phyloP scores from a whole-genome alignment of 148 eudicot genomes.

The Talinum fruticosum region DNA sequence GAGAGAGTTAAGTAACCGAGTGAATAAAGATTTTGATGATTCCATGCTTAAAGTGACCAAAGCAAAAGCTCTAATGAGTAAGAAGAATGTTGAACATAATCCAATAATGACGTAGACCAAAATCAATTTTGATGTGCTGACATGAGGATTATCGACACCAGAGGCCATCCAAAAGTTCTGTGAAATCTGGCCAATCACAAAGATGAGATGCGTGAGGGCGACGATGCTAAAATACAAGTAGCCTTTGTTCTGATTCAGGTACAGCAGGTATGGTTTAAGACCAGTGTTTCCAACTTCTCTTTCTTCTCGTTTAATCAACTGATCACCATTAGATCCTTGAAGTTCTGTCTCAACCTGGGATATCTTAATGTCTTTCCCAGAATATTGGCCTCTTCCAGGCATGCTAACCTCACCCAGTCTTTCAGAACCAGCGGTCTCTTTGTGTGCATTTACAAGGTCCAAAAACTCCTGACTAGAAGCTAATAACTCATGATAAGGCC shows the following conservation, averaged over 20 bases:
- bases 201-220: constrained; percentile 46
- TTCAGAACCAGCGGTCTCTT: constrained; percentile 81
- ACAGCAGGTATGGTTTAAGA: constrained; percentile 64
- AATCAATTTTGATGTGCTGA: constrained; percentile 55
- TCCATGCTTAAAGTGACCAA: constrained; percentile 59
- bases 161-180: constrained; percentile 97
- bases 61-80: constrained; percentile 58
- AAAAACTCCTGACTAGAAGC: constrained; percentile 64
- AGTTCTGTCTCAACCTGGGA: constrained; percentile 31
- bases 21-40: constrained; percentile 72
- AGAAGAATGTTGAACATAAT: constrained; percentile 34
- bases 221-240: constrained; percentile 48
- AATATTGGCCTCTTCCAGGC: constrained; percentile 25
- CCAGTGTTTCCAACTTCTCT: constrained; percentile 80
- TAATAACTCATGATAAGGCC: constrained; percentile 56
- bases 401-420: constrained; percentile 36
- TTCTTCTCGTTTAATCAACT: constrained; percentile 83
- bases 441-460: constrained; percentile 83
- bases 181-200: constrained; percentile 49
- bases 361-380: constrained; percentile 46
- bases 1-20: constrained; percentile 62
- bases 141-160: constrained; percentile 60
- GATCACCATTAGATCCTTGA: constrained; percentile 40
- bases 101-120: constrained; percentile 75
- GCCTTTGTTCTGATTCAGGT: constrained; percentile 67